These are phyloP conservation scores for Pseudotsuga menziesii DNA, from an alignment of 75 land plant species.

Conservation along the genomic window DNA sequence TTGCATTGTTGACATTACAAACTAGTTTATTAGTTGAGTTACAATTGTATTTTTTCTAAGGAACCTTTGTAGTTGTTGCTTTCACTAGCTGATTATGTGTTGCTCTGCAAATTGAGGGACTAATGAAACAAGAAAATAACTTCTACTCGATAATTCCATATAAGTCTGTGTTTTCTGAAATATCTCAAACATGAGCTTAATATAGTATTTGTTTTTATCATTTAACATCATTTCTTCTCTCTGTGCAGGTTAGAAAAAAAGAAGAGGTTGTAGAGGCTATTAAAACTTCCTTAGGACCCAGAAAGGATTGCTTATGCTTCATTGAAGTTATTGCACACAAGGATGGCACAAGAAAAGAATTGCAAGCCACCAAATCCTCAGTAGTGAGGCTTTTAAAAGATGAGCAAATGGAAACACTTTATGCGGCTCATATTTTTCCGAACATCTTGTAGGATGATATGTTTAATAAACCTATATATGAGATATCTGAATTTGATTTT, in stretches of 20 bases:
- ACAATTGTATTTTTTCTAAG: no score
- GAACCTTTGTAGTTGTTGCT: no score
- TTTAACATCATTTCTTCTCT: not conserved
- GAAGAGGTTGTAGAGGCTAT: conserved; percentile 62
- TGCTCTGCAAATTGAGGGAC: not conserved
- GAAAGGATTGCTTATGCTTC: conserved; percentile 68
- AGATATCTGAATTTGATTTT: no score
- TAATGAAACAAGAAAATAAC: not conserved
- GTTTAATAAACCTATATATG: no score
- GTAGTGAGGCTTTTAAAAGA: no score
- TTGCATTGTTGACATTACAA: no score
- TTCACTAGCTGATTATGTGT: no score
- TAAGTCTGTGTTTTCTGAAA: no score
- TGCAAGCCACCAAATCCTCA: conserved; percentile 78
- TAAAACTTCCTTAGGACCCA: conserved; percentile 30
- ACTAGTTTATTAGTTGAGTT: no score
- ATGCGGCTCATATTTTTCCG: no score
- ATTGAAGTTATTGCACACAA: conserved; percentile 72
- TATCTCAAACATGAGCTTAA: not conserved
- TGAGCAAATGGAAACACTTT: no score
- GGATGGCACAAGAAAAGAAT: conserved; percentile 85
- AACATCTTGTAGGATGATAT: no score
- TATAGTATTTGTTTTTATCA: not conserved
- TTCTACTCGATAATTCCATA: not conserved
- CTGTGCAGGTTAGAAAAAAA: conserved; percentile 47